These are phyloP conservation scores for Aethionema arabicum DNA, from an alignment of 345 rosid species.

Conservation along the genomic window DNA sequence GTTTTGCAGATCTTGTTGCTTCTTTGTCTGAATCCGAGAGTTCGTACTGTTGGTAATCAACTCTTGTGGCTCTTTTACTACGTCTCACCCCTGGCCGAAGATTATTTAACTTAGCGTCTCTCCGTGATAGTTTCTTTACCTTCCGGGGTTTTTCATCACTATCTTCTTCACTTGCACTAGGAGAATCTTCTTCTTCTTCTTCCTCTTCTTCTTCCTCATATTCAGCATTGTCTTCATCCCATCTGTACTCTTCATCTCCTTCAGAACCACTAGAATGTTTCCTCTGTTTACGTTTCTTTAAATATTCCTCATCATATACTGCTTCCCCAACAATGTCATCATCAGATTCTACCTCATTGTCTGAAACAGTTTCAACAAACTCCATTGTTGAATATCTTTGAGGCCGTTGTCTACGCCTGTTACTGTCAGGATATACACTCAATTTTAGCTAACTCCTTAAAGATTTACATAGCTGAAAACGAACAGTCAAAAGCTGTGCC, in stretches of 20 bases:
- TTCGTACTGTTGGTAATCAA: slow-evolving; percentile 80
- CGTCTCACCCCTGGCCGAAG: slow-evolving; percentile 89
- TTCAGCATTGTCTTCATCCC: slow-evolving; percentile 91
- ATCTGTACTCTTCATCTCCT: slow-evolving; percentile 48
- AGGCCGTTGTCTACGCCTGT: slow-evolving; percentile 83
- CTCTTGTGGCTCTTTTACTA: slow-evolving; percentile 81
- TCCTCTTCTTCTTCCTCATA: slow-evolving; percentile 83
- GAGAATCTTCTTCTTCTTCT: slow-evolving; percentile 79
- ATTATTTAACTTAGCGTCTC: slow-evolving; percentile 71
- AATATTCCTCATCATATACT: slow-evolving; percentile 93
- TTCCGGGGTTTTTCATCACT: slow-evolving; percentile 67
- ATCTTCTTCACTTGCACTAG: slow-evolving; percentile 75
- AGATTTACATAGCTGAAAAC: background rate
- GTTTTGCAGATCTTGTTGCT: slow-evolving; percentile 50
- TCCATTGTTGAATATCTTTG: slow-evolving; percentile 84
- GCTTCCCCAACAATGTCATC: slow-evolving; percentile 99
- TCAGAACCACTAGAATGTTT: slow-evolving; percentile 77
- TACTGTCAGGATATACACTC: slow-evolving; percentile 39
- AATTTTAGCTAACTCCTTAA: slow-evolving; percentile 11
- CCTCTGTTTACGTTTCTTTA: slow-evolving; percentile 78
- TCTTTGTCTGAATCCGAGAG: slow-evolving; percentile 85
- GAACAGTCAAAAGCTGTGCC: slow-evolving; percentile 17
- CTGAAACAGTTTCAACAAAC: slow-evolving; percentile 84
- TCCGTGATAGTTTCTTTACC: slow-evolving; percentile 63
- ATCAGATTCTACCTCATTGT: slow-evolving; percentile 77